Base-by-base conservation (phyloP, 1,284 basidiomycete species). In the Sporisorium sorghi region DNA sequence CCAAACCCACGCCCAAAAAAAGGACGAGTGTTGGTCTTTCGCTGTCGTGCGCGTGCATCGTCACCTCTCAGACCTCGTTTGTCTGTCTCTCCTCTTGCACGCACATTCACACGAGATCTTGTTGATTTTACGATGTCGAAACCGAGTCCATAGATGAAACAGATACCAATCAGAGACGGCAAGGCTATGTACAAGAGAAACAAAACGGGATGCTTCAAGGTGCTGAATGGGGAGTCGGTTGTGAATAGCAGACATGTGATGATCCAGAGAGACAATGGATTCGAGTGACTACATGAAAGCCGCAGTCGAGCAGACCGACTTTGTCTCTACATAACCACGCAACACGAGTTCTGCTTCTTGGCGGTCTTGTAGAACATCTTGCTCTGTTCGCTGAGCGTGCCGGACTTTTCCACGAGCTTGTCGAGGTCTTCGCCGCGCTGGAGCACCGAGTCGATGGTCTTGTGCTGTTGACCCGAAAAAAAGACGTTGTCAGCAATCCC, bases 371-470 rank as follows among this genome's bases (percentile, higher is more conserved):
- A 93, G 84, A 96, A 95, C 89, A 84, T 84, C 76, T 97, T 97
- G 87, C 90, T 93, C 86, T 95, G 93, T 28, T 90, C 87, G 28
- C 93, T 95, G 42, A 99, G 87, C 6, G 92, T 92, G 73, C 93
- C 93, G 47, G 94, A 97, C 54, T 95, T 89, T 80, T 98, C 96
- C 3, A 99, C 96, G 21, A 99, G 88, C 85, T 95, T 94, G 86
- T 99, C 96, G 49, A 99, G 89, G 86, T 95, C 97, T 88, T 99
- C 96, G 42, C 97, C 97, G 33, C 97, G 90, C 85, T 97, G 91
- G 37, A 99, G 88, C 2, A 99, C 96, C 2, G 92, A 93, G 85
- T 99, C 97, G 82, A 99, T 99, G 15, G 97, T 99, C 88, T 99
- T 97, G 88, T 99, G 97, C 81, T 80, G 65, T 61, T 59, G 54